Base-by-base conservation (phyloP, 306 rosid species). In the Parietaria judaica region DNA sequence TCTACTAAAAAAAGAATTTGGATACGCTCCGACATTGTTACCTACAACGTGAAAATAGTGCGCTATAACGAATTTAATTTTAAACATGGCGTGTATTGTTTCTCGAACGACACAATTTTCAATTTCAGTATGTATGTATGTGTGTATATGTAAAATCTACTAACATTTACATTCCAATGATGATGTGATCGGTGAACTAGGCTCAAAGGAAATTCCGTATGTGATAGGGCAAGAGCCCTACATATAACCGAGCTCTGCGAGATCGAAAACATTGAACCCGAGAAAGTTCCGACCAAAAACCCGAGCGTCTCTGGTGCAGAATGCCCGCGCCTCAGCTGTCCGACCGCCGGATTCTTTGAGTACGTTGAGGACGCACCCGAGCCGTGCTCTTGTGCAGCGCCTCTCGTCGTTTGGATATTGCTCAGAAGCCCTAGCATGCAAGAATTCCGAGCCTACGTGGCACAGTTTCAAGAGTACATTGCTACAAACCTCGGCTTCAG, bases 311-410 rank as follows among this genome's bases (percentile, higher is more conserved):
- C 63, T 13, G 2, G 16, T 0, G 17, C 0, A 8, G 36, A 0
- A 4, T 66, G 70, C 54, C 2, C 0, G 4, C 54, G 54, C 14
- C 34, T 7, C 3, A 6, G 46, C 3, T 66, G 70, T 54, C 55
- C 54, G 2, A 3, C 36, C 41, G 6, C n/a, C 0, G 4, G 9
- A 5, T 54, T 8, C 8, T 66, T 13, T 31, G 70, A 66, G 48
- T n/a, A 45, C 8, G 61, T 46, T 17, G 35, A 34, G 7, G 15
- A 13, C 3, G 31, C 62, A 31, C 70, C 70, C 2, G n/a, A 6
- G n/a, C 36, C 70, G 16, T 66, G 70, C 54, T 66, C 34, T 14
- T 66, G 70, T 3, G 70, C 63, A 10, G 70, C 70, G 9, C 70
- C 70, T 44, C n/a, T 66, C 1, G 15, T 31, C 45, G 45, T 66